Conservation (phyloP, 2,329 filamentous ascomycete species). For the Fusarium sp. region DNA sequence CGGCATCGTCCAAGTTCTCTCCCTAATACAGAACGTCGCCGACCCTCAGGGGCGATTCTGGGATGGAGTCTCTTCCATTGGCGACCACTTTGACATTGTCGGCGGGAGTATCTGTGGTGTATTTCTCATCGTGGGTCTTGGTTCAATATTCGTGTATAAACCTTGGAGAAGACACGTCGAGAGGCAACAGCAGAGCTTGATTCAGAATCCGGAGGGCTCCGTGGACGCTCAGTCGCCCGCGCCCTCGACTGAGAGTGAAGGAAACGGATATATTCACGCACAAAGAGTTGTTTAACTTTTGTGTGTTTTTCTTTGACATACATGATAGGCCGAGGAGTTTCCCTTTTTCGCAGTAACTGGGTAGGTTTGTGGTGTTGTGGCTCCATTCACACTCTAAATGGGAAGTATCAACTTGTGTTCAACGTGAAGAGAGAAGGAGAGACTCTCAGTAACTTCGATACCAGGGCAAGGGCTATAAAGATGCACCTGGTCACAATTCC, state of each 20-base stretch:
- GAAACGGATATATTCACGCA: not conserved
- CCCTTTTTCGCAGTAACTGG: too few relatives aligned
- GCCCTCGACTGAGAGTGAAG: slow-evolving; percentile 1
- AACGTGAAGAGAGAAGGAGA: not conserved
- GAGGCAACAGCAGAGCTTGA: slow-evolving; percentile 31
- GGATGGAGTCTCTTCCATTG: slow-evolving; percentile 82
- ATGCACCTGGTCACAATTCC: not conserved
- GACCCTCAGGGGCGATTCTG: slow-evolving; percentile 83
- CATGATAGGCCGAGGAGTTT: not conserved
- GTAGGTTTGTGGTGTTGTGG: not conserved
- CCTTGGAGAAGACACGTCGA: slow-evolving; percentile 75
- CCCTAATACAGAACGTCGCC: slow-evolving; percentile 80
- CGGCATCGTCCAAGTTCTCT: slow-evolving; percentile 85
- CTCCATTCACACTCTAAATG: not conserved
- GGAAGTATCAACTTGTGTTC: not conserved
- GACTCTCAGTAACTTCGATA: not conserved
- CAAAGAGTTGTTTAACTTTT: not conserved
- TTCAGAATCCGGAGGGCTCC: slow-evolving; percentile 5
- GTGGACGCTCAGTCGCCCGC: slow-evolving; percentile 3
- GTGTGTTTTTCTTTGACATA: not conserved
- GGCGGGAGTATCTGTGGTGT: slow-evolving; percentile 87
- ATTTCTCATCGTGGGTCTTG: slow-evolving; percentile 81
- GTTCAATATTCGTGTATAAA: slow-evolving; percentile 80
- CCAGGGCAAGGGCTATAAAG: not conserved
- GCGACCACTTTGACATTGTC: slow-evolving; percentile 87